These are phyloP conservation scores for Fereydounia khargensis DNA, from an alignment of 1,284 basidiomycete genomes.

Conservation along the genomic window DNA sequence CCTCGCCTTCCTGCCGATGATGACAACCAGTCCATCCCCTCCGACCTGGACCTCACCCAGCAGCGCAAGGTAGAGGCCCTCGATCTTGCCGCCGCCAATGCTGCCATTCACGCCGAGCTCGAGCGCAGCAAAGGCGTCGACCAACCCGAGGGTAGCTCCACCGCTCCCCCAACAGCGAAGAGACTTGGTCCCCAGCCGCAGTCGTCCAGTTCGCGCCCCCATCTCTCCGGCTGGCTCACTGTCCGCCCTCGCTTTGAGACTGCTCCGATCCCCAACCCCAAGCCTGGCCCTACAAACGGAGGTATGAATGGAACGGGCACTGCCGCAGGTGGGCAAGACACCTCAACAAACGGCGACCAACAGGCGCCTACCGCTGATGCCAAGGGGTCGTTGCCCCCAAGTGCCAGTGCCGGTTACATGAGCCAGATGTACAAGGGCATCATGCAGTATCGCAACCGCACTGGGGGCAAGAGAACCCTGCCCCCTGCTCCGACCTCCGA, in stretches of 20 bases:
- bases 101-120: conserved; percentile 30
- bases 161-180: conserved; percentile 36
- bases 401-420: conserved; percentile 35
- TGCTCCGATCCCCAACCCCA: no score
- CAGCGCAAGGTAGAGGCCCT: conserved; percentile 36
- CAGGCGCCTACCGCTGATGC: no score
- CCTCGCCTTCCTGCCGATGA: conserved; percentile 1
- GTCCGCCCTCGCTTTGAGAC: conserved; percentile 35
- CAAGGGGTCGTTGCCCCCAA: no score
- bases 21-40: conserved; percentile 2
- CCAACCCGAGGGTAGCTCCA: conserved; percentile 21
- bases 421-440: conserved; percentile 48
- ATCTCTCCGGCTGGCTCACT: conserved; percentile 40
- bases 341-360: no score
- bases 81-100: conserved; percentile 38
- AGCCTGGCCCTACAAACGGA: no score
- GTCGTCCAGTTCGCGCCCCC: conserved; percentile 23
- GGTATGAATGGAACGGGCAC: no score
- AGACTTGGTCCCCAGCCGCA: conserved; percentile 29
- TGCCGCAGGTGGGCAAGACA: no score
- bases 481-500: background rate
- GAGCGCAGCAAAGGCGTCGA: conserved; percentile 27
- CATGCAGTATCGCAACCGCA: conserved; percentile 37
- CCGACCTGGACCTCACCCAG: conserved; percentile 26
- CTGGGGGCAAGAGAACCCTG: conserved; percentile 5